phyloP scores from a whole-genome alignment of 306 rosid genomes.

The Malus domestica region ASM211411v1 NC_041792.1:2598001-2598500 shows the following conservation, averaged over 20 bases:
- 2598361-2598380: conserved; percentile 88
- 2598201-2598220: conserved; percentile 75
- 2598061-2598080: conserved; percentile 64
- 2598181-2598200: conserved; percentile 90
- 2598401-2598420: conserved; percentile 51
- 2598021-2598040: conserved; percentile 92
- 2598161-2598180: conserved; percentile 83
- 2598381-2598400: conserved; percentile 93
- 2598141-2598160: conserved; percentile 57
- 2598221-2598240: conserved; percentile 86
- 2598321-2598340: conserved; percentile 94
- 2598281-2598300: conserved; percentile 88
- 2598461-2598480: conserved; percentile 97
- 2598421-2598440: conserved; percentile 56
- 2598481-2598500: conserved; percentile 82
- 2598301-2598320: conserved; percentile 87
- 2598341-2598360: conserved; percentile 96
- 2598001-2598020: conserved; percentile 84
- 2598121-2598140: conserved; percentile 37
- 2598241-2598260: conserved; percentile 85
- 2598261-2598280: conserved; percentile 85
- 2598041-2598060: conserved; percentile 55
- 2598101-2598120: conserved; percentile 64
- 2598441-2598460: conserved; percentile 95
- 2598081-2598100: conserved; percentile 94